Evolutionary conservation across 352 stramenopile species (phyloP), one percentile per base, ranked within the genome.

Genomic region (Thraustochytrium striatum): DNA sequence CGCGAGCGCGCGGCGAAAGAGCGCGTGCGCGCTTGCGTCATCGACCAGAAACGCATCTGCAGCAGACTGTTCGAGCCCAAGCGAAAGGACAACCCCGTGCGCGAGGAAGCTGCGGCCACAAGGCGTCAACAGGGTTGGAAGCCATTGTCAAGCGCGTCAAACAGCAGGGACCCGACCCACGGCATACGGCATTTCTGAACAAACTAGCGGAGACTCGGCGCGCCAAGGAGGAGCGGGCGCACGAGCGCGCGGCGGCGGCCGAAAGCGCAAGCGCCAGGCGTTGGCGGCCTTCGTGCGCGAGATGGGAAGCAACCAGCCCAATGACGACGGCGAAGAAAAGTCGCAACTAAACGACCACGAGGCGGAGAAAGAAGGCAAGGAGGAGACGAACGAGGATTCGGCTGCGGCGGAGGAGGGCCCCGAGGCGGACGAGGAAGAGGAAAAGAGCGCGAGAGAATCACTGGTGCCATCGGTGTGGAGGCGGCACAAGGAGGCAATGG

Each of bases 31-130:
- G 35, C 25, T 0, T 28, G 7, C n/a, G 32, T 70, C 36, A 52
- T 38, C 35, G 33, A 70, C 25, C 36, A 47, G 21, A n/a, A 58
- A 8, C n/a, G 7, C n/a, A 65, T 79, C 35, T 11, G 16, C 7
- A 79, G 69, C 52, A 43, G 69, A 38, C 69, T 79, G 0, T 33
- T 69, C 8, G n/a, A 39, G 50, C 69, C 69, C 19, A 73, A 79
- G 57, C 35, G 43, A 3, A 50, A 69, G 52, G 36, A n/a, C 33
- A 69, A 39, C 55, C 11, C 19, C 53, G 35, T 69, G 38, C 13
- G 57, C 11, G 21, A 62, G 8, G 59, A 70, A 70, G 9, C 0
- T 70, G 3, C 13, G 21, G 8, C 35, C 59, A 16, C 35, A 70
- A n/a, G 59, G 53, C 13, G 36, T 13, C 1, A 70, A 70, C 19